Conservation (phyloP, 2,329 filamentous ascomycete genomes). For the Trichoderma lentiforme region DNA sequence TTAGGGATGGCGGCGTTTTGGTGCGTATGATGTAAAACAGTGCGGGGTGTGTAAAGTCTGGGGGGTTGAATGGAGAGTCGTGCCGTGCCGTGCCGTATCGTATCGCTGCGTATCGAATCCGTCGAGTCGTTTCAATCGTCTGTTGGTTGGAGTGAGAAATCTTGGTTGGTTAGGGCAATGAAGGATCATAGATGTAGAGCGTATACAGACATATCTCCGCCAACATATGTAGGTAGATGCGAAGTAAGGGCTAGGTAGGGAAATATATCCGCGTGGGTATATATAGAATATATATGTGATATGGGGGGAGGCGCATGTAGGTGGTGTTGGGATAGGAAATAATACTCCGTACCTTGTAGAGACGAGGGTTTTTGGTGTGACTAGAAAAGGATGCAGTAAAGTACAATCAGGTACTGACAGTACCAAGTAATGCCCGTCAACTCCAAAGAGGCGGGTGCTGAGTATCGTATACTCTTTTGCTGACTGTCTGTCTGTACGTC, state of each 20-base stretch:
- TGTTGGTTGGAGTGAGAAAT: background rate
- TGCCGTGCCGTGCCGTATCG: background rate
- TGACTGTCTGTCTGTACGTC: too few species aligned
- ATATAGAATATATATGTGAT: background rate
- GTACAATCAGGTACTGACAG: background rate
- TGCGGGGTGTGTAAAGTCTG: background rate
- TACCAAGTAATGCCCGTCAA: background rate
- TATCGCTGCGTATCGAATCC: background rate
- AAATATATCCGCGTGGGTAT: background rate
- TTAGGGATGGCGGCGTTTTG: background rate
- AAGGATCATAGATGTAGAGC: background rate
- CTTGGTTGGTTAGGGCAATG: background rate
- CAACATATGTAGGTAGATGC: background rate
- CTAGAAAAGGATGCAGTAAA: background rate
- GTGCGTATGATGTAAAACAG: constrained; percentile 6
- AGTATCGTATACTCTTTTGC: background rate
- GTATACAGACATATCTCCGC: background rate
- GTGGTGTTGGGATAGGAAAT: background rate
- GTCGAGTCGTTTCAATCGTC: background rate
- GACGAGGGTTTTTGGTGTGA: background rate
- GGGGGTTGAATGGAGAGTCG: background rate
- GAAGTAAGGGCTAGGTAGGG: background rate
- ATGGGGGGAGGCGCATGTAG: background rate
- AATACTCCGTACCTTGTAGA: background rate
- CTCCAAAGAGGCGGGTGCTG: background rate